Evolutionary conservation across 2,329 filamentous ascomycete species (phyloP).

Genomic region (Hypoxylon sp.): DNA sequence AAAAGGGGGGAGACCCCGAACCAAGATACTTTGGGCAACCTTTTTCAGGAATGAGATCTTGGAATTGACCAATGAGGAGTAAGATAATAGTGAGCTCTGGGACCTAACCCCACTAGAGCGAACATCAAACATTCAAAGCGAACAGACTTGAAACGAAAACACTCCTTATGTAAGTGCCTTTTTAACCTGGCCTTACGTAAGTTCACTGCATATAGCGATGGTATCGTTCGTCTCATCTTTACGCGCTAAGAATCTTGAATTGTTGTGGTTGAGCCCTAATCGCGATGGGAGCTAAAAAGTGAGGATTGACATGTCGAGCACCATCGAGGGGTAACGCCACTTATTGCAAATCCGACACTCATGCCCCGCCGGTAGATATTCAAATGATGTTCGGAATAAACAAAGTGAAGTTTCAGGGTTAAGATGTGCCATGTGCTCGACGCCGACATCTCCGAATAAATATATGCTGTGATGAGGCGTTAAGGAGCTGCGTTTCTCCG

Average conservation of each 20-base stretch:
- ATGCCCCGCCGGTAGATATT: neutral
- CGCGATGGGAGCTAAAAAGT: neutral
- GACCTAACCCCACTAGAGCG: conserved; percentile 35
- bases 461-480: neutral
- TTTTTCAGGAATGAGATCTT: conserved; percentile 15
- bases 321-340: neutral
- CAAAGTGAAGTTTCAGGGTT: neutral
- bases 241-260: neutral
- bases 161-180: neutral
- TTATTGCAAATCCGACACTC: neutral
- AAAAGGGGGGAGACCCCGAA: neutral
- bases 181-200: conserved; percentile 30
- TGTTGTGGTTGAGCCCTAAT: neutral
- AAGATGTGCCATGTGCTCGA: neutral
- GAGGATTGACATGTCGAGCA: neutral
- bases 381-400: neutral
- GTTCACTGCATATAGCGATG: conserved; percentile 34
- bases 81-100: conserved; percentile 1
- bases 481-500: neutral
- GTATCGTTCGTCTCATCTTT: conserved; percentile 21
- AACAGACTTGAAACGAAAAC: conserved; percentile 49
- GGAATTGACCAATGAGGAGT: conserved; percentile 11
- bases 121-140: conserved; percentile 39
- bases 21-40: conserved; percentile 2
- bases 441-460: neutral